These are phyloP conservation scores for Botrytis tulipae DNA, from an alignment of 2,329 filamentous ascomycete genomes.

Conservation along the genomic window DNA sequence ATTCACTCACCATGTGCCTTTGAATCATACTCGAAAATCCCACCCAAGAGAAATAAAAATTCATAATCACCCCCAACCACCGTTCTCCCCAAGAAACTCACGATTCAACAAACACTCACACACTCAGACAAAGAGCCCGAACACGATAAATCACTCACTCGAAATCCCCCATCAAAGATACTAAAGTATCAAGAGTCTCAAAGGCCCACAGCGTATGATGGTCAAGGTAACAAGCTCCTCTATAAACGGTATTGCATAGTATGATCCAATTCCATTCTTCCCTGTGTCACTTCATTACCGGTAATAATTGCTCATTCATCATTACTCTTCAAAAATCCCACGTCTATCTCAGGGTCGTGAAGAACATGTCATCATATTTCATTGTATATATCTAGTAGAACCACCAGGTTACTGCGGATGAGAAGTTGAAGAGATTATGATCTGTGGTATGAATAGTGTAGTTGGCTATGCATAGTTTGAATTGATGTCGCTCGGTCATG, in stretches of 20 bases:
- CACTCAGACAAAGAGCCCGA: background rate
- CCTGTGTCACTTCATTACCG: background rate
- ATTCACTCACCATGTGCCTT: background rate
- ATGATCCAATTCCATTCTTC: background rate
- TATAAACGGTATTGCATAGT: background rate
- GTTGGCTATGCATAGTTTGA: too few relatives aligned
- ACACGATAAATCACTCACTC: rapidly evolving
- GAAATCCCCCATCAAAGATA: background rate
- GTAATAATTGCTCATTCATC: background rate
- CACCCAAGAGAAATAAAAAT: too few relatives aligned
- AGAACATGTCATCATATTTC: rapidly evolving
- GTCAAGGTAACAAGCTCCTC: too few relatives aligned
- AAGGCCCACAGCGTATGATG: too few relatives aligned
- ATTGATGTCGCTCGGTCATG: background rate
- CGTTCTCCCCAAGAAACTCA: rapidly evolving
- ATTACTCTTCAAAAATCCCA: background rate
- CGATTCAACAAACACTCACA: rapidly evolving
- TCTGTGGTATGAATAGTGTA: too few relatives aligned
- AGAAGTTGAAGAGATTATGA: too few relatives aligned
- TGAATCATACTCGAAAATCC: background rate
- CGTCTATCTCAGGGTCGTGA: background rate
- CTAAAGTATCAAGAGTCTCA: background rate
- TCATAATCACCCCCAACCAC: background rate
- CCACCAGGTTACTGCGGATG: too few relatives aligned
- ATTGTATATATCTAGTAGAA: too few relatives aligned